Base-by-base conservation (phyloP, 106 monocot species). In the Dactylorhiza incarnata region DNA sequence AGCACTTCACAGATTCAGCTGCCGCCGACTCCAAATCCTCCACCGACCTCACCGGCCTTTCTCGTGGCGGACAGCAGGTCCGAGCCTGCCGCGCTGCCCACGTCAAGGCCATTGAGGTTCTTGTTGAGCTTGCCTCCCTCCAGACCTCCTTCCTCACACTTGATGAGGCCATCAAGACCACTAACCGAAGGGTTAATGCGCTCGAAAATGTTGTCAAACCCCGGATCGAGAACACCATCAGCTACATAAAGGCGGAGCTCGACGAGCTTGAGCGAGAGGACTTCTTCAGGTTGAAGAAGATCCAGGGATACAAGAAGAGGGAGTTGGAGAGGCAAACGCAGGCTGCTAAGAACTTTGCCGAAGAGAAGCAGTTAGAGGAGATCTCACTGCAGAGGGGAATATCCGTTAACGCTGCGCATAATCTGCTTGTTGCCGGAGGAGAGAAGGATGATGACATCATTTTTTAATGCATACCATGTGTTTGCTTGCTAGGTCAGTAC, bases 261-360 rank as follows among this genome's bases (percentile, higher is more conserved):
- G 95, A 95, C 46, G 95, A 95, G 77, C 81, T 95, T 7, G 95
- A 95, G 86, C 79, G 95, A 10, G 95, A 95, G 83, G 95, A 95
- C 62, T 95, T 95, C 83, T 95, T 95, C 80, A 75, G 95, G 71
- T 68, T 95, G 46, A 95, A 95, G 88, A 95, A 95, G 83, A 95
- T 95, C 19, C 77, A 95, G 71, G 95, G 92, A 7, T 95, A 85
- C 72, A 95, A 92, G 82, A 92, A 88, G 83, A 78, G 86, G 48
- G 92, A 81, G 83, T 9, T 95, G 6, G 92, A 92, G 80, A 62
- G 81, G 51, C 92, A 90, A 73, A 80, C 73, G 69, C 62, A 71
- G 20, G 73, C 81, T 7, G 87, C 95, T 13, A 79, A 70, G 66
- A 12, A 76, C 14, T 91, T 74, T 73, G 83, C 86, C 0, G 84